Base-by-base conservation (phyloP, 139 green algal species). In the Micractinium conductrix region DNA sequence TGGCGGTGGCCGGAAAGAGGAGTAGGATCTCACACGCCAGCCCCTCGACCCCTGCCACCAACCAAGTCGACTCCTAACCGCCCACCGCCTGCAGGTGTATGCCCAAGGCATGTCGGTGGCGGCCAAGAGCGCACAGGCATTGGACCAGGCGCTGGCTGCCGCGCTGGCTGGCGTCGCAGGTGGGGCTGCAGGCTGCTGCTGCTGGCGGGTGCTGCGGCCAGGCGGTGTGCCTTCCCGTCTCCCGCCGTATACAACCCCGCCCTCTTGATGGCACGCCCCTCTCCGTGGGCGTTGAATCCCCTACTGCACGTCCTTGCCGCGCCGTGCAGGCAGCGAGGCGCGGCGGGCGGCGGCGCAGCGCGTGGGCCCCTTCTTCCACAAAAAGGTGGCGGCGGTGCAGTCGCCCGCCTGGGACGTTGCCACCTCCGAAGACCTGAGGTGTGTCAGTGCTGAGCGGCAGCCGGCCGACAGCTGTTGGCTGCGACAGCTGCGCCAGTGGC, bases 41-140 rank as follows among this genome's bases (percentile, higher is more conserved):
- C 58, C 24, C 58, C 62, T 38, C 62, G 4, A 12, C 62, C 62
- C 62, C 26, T n/a, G n/a, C n/a, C n/a, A n/a, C n/a, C n/a, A n/a
- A n/a, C n/a, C n/a, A n/a, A n/a, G n/a, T n/a, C 30, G 14, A 38
- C 26, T 37, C 62, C 62, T 69, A 19, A 30, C 58, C 30, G 6
- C 24, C 7, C 8, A 35, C 6, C 4, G 12, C 22, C 33, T 5
- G 30, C 69, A 75, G 69, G 71, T 78, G 24, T 78, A 78, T 43
- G 71, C 43, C 17, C 71, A 78, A 38, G 71, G 71, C 71, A 78
- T 78, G 71, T 58, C 37, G 14, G 44, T 78, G 24, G 71, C 71
- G 2, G 71, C 71, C 24, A 78, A 78, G 71, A 78, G 71, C 44
- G 71, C 71, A 22, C 43, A 30, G 44, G 12, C 26, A 6, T 44